Evolutionary conservation across 352 stramenopile species (phyloP).

Genomic region (Blastocystis sp.): DNA sequence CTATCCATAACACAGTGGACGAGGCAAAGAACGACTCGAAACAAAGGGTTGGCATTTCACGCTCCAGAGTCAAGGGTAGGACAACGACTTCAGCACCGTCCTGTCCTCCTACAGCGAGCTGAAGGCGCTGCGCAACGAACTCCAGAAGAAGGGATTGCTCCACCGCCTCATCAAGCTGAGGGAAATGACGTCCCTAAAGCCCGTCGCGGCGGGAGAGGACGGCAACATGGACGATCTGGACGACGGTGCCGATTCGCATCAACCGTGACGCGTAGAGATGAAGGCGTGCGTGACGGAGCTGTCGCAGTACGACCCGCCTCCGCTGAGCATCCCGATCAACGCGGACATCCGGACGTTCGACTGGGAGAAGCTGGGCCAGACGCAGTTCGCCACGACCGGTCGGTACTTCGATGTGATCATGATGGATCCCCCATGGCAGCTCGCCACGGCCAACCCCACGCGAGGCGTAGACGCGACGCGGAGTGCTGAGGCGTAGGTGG

Average conservation of each 20-base stretch:
- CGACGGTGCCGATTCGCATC: background rate
- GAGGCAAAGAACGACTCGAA: background rate
- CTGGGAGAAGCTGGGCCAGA: constrained; percentile 70
- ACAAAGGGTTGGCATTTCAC: background rate
- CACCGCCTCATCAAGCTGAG: constrained; percentile 7
- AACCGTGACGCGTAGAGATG: constrained; percentile 10
- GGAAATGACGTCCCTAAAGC: background rate
- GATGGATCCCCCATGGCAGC: constrained; percentile 74
- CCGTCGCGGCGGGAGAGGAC: background rate
- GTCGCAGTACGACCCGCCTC: constrained; percentile 71
- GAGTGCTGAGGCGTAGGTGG: constrained; percentile 36
- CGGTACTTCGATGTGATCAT: constrained; percentile 73
- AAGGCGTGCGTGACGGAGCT: constrained; percentile 13
- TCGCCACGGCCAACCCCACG: constrained; percentile 73
- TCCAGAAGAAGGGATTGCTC: constrained; percentile 30
- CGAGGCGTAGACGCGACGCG: constrained; percentile 54
- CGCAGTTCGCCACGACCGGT: constrained; percentile 66
- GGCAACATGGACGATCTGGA: background rate
- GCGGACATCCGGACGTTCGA: constrained; percentile 73
- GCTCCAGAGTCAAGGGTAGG: background rate
- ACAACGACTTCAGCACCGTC: constrained; percentile 27
- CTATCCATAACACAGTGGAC: constrained; percentile 44
- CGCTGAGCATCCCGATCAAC: constrained; percentile 71
- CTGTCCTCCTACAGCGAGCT: constrained; percentile 43
- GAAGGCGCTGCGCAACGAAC: constrained; percentile 47